Evolutionary conservation across 352 stramenopile genomes (phyloP), one percentile per base, ranked within the genome.

Genomic region (Phytophthora pini): DNA sequence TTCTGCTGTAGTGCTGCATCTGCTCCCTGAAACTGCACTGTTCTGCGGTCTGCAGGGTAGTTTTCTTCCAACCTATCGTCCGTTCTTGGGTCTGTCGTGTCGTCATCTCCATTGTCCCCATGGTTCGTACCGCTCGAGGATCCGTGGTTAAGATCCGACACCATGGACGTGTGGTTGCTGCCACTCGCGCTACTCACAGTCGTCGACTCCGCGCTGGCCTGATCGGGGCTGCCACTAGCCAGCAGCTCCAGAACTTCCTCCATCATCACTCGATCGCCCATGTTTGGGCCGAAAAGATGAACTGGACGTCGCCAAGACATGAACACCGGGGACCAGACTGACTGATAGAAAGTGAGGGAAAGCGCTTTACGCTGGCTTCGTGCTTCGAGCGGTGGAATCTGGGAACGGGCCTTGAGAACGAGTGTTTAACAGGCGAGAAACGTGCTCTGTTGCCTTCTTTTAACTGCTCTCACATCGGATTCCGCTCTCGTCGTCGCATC

Each of bases 231-330:
- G 32, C 66, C 60, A 1, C 36, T 31, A 3, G 46, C 65, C 45
- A 77, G 31, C 5, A 77, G 53, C 40, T 74, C 59, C 27, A 77
- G 44, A 39, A 77, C 49, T 44, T 77, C 69, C 29, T 64, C 38
- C 69, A 77, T 74, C 69, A 77, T 74, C 5, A 24, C n/a, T 7
- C 41, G 59, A 17, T 77, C 65, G 13, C 49, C 45, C 47, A 46
- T 17, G 32, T 22, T 59, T 2, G 32, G 31, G n/a, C 46, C 56
- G 43, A 72, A 65, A 27, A 70, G 45, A 15, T 76, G 7, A 46
- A n/a, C 29, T 26, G 54, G 59, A 46, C 45, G 55, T 26, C 52
- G 51, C 54, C 46, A 73, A 24, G 56, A 55, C 62, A 72, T 72
- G 11, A 17, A 45, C 40, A 22, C 4, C 34, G 44, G 36, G 26